Evolutionary conservation across 2,329 filamentous ascomycete genomes (phyloP).

Genomic region (Cladosporium sp.): DNA sequence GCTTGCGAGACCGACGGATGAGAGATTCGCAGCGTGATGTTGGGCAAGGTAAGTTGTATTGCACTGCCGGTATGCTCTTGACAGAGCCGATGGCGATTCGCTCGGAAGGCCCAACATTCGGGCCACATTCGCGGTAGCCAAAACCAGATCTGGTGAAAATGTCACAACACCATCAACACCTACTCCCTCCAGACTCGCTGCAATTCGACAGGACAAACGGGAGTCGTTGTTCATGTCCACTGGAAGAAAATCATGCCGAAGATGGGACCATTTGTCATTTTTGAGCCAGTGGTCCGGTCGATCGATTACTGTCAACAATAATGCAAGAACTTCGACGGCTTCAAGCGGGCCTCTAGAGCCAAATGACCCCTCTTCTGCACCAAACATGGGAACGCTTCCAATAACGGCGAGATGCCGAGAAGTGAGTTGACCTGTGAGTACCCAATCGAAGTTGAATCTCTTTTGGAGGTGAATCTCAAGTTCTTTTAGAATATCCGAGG

Average conservation of each 20-base stretch:
- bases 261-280: background rate
- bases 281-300: background rate
- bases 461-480: background rate
- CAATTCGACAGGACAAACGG: background rate
- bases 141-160: background rate
- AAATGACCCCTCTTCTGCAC: background rate
- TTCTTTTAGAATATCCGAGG: background rate
- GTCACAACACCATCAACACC: background rate
- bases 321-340: background rate
- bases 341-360: background rate
- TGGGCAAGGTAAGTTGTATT: background rate
- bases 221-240: background rate
- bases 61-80: background rate
- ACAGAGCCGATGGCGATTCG: background rate
- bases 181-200: background rate
- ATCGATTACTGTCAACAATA: background rate
- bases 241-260: background rate
- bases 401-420: background rate
- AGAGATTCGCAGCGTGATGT: background rate
- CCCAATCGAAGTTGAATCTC: background rate
- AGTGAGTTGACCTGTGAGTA: background rate
- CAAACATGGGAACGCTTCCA: background rate
- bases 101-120: background rate
- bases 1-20: background rate
- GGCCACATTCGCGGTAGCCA: background rate